These are phyloP conservation scores for Lecanoromycetidae sp. DNA, from an alignment of 2,329 filamentous ascomycete species.

Conservation along the genomic window DNA sequence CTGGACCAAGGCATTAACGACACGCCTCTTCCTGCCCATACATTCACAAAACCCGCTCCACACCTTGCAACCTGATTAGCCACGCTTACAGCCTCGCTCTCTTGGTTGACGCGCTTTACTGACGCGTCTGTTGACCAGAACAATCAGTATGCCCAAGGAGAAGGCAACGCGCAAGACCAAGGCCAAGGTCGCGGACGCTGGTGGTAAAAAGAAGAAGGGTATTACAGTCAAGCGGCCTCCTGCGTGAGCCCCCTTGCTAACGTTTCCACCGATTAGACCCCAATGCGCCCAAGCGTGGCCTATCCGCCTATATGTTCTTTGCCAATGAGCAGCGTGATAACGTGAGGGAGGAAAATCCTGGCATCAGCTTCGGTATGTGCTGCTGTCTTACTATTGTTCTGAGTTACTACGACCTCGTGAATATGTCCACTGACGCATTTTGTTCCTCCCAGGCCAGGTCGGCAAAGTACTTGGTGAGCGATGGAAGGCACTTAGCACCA, in stretches of 20 bases:
- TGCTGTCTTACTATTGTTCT: too few species aligned
- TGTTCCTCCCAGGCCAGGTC: constrained; percentile 64
- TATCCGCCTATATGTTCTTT: constrained; percentile 99
- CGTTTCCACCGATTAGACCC: constrained; percentile 50
- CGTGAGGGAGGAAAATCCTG: constrained; percentile 95
- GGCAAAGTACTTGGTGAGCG: constrained; percentile 96
- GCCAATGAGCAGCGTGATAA: constrained; percentile 98
- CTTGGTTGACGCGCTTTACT: constrained; percentile 12
- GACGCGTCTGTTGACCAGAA: constrained; percentile 13
- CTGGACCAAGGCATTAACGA: background rate
- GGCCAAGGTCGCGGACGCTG: constrained; percentile 41
- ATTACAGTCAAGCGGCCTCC: constrained; percentile 13
- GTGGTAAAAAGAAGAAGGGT: constrained; percentile 64
- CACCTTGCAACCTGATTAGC: background rate
- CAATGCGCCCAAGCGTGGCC: constrained; percentile 97
- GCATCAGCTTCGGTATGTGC: constrained; percentile 88
- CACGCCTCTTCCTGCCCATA: background rate
- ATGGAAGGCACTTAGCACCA: constrained; percentile 93
- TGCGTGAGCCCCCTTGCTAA: background rate
- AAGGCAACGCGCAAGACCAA: constrained; percentile 52
- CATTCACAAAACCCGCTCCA: background rate
- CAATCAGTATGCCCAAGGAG: constrained; percentile 55
- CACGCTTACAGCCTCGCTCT: background rate
- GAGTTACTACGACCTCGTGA: too few species aligned
- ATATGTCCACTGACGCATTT: background rate